Evolutionary conservation across 2,329 filamentous ascomycete species (phyloP).

Genomic region (Botrytis squamosa): DNA sequence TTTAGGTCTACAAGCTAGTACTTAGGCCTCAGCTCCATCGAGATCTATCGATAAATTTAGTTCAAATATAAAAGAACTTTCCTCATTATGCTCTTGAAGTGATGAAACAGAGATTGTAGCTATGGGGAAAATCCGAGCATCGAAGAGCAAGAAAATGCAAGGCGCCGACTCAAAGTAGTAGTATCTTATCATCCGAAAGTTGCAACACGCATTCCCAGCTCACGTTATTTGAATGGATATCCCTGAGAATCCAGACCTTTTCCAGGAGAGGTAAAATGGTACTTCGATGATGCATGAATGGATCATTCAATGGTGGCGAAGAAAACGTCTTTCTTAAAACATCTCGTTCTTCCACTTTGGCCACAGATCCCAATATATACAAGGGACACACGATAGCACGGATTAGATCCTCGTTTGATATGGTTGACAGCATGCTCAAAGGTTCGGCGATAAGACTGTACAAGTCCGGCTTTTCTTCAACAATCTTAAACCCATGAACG

Average conservation of each 20-base stretch:
- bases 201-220: slow-evolving; percentile 15
- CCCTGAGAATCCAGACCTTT: slow-evolving; percentile 29
- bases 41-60: too few relatives aligned
- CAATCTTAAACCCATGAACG: slow-evolving; percentile 27
- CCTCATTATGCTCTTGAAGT: too few relatives aligned
- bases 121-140: neutral
- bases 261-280: slow-evolving; percentile 35
- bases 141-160: neutral
- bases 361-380: slow-evolving; percentile 33
- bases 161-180: neutral
- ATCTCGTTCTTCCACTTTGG: slow-evolving; percentile 29
- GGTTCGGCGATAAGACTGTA: slow-evolving; percentile 26
- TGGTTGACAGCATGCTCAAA: slow-evolving; percentile 29
- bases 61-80: too few relatives aligned
- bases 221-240: slow-evolving; percentile 18
- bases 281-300: slow-evolving; percentile 32
- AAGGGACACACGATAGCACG: slow-evolving; percentile 32
- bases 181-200: slow-evolving; percentile 5
- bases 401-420: slow-evolving; percentile 24
- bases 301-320: slow-evolving; percentile 31
- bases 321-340: slow-evolving; percentile 34
- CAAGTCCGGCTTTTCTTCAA: slow-evolving; percentile 22
- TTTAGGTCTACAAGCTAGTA: too few relatives aligned
- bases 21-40: too few relatives aligned
- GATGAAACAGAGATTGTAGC: too few relatives aligned